Evolutionary conservation across 23 red algal genomes (phyloP), one percentile per base, ranked within the genome.

Genomic region (Cyanidium caldarium): DNA sequence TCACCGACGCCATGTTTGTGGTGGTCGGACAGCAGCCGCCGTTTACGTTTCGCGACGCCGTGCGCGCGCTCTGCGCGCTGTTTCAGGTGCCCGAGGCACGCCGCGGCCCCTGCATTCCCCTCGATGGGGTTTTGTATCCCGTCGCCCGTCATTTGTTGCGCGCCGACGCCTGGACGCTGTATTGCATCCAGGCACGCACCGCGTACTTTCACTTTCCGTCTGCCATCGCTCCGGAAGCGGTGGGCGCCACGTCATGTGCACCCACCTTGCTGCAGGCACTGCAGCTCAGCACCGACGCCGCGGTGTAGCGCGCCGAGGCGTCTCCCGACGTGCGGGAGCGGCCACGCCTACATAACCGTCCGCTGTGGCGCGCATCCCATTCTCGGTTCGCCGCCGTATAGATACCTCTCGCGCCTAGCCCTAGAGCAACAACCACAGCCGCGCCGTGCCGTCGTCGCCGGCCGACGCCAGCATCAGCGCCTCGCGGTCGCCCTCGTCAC

Each of bases 381-480:
- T n/a, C n/a, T n/a, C n/a, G n/a, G n/a, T n/a, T n/a, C n/a, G n/a
- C n/a, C n/a, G n/a, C n/a, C n/a, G n/a, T n/a, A n/a, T n/a, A n/a
- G n/a, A n/a, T n/a, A n/a, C n/a, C n/a, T n/a, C n/a, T n/a, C n/a
- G n/a, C n/a, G n/a, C n/a, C n/a, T n/a, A n/a, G 12, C n/a, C 41
- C 13, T 44, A n/a, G 23, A 61, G 31, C 10, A 61, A 28, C 23
- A 61, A 7, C 51, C 51, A 61, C 7, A 61, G 7, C n/a, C 51
- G 51, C 51, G 31, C 7, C 3, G 7, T 16, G 7, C 51, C 51
- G 23, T 61, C 51, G 51, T 61, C 51, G 31, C 51, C 51, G 3
- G 51, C 31, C 10, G 51, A 61, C 19, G 51, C 51, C n/a, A 61
- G 51, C 51, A 61, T 7, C 51, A 61, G 51, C 51, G 51, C 21